These are phyloP conservation scores for Silene vulgaris DNA, from an alignment of 179 eudicot genomes.

Conservation along the genomic window DNA sequence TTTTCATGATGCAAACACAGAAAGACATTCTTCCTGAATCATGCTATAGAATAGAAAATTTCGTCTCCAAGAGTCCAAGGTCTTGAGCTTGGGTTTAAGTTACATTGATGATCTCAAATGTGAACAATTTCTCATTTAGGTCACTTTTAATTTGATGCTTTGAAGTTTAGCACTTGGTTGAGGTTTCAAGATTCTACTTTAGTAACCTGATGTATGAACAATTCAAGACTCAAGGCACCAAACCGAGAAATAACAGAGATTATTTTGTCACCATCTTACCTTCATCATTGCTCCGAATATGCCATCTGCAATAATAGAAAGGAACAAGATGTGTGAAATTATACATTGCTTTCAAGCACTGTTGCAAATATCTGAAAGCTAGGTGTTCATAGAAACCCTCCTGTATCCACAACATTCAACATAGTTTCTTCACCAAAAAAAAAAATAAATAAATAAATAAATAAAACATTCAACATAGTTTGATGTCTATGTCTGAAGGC, in stretches of 20 bases:
- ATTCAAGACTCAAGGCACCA: not conserved
- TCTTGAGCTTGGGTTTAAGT: not conserved
- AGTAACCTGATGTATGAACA: not conserved
- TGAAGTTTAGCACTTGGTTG: not conserved
- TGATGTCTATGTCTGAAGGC: not conserved
- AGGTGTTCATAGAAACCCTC: not conserved
- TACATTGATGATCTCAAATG: not conserved
- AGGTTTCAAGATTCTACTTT: not conserved
- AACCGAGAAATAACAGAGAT: not conserved
- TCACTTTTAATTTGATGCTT: not conserved
- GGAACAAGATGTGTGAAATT: slow-evolving; percentile 9
- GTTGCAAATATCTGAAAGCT: not conserved
- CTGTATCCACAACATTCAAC: not conserved
- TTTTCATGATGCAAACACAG: slow-evolving; percentile 15
- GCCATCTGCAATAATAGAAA: slow-evolving; percentile 55
- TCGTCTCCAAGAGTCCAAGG: not conserved
- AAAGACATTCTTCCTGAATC: not conserved
- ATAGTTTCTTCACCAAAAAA: not conserved
- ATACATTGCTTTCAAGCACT: not conserved
- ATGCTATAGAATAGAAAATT: not conserved
- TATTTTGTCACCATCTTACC: slow-evolving; percentile 33
- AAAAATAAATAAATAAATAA: too few relatives aligned
- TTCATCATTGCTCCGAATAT: slow-evolving; percentile 98
- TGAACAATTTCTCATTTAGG: not conserved
- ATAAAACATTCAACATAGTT: not conserved